A percentile compares a stretch with the other conserved stretches of the same genome.
Evolutionary conservation across 306 rosid genomes (phyloP).

Genomic region (Crataegus laevigata): DNA sequence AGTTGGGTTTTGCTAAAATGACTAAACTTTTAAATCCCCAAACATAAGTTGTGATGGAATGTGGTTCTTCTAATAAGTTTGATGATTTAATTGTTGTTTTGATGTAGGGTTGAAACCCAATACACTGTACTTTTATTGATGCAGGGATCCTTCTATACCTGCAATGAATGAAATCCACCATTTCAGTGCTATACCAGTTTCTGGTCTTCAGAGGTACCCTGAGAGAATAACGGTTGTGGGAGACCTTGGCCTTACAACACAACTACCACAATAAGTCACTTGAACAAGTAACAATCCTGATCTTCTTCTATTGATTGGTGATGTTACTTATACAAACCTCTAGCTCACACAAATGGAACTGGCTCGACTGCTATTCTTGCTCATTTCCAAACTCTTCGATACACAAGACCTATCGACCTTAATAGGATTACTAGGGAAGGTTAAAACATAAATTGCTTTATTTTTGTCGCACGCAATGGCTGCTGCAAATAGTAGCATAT

Average conservation of each 20-base stretch:
- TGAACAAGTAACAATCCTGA: constrained; percentile 57
- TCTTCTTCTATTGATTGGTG: constrained; percentile 71
- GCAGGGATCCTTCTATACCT: constrained; percentile 63
- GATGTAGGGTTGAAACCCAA: constrained; percentile 55
- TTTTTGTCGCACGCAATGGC: neutral
- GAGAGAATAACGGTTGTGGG: constrained; percentile 58
- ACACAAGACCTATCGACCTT: constrained; percentile 86
- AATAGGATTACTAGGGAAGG: constrained; percentile 98
- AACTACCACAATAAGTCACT: constrained; percentile 62
- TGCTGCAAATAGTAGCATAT: neutral
- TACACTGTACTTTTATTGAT: constrained; percentile 55
- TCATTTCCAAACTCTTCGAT: constrained; percentile 61
- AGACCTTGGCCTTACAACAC: constrained; percentile 89
- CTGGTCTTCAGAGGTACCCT: constrained; percentile 57
- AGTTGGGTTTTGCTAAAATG: neutral
- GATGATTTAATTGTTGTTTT: neutral
- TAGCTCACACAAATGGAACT: constrained; percentile 82
- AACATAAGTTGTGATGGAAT: too few species aligned
- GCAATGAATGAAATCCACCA: constrained; percentile 49
- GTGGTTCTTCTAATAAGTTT: neutral
- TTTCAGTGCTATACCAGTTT: constrained; percentile 67
- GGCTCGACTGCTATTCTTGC: constrained; percentile 80
- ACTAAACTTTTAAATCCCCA: too few species aligned
- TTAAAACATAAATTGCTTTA: neutral
- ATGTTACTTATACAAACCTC: constrained; percentile 65